Evolutionary conservation across 1,284 basidiomycete genomes (phyloP), one percentile per base, ranked within the genome.

Genomic region (Leccinum huronense): DNA sequence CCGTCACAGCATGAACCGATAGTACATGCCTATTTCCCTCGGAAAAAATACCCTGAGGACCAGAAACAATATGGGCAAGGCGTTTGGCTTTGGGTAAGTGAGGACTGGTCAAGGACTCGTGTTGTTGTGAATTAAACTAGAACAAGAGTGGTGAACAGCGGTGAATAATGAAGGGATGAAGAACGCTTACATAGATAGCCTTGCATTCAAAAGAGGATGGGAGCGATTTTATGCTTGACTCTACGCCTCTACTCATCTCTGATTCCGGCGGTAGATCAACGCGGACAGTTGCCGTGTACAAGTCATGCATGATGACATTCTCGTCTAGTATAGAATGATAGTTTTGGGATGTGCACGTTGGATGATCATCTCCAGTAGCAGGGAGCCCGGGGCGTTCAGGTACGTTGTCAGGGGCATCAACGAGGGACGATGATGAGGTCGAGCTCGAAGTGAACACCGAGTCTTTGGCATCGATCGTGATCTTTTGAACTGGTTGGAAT

Each of bases 41-140:
- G 1, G 68, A 58, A n/a, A 61, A 16, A 57, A 69, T 64, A 1
- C 64, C 66, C 3, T 69, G 55, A n/a, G 70, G 3, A 13, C 57
- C 63, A 5, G 30, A 66, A 16, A 70, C 53, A 31, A 67, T 16
- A 13, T 30, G 13, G 7, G 53, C 31, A 45, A 69, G 36, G 2
- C 23, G 34, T 45, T 55, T 61, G 13, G 34, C 62, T 36, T 60
- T 68, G 1, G 30, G 58, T 16, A 40, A 19, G 9, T 13, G 13
- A 5, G 38, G 38, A 1, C 38, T 58, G 13, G 34, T 10, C 51
- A 69, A 42, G 34, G 30, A 33, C 16, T 48, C 33, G 19, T 54
- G 8, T 40, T 69, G 68, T 40, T 67, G 55, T 1, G 34, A 38
- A 38, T 67, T 69, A 8, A 72, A 69, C 68, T 69, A n/a, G 33